A percentile compares a stretch with the other conserved stretches of the same genome.
These are phyloP conservation scores for Flaveria robusta DNA, from an alignment of 129 eudicot genomes.

Conservation along the genomic window DNA sequence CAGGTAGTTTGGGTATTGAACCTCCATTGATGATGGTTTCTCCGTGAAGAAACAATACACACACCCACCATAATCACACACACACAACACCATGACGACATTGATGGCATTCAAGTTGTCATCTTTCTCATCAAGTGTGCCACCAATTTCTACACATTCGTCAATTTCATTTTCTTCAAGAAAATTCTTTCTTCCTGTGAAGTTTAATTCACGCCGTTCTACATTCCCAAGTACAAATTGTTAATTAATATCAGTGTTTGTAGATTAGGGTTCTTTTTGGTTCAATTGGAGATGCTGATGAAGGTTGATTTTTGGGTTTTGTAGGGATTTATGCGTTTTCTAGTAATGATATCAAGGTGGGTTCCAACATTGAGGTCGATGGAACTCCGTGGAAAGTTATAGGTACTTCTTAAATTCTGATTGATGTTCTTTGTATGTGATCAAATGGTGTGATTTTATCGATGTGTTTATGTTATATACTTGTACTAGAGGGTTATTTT, in stretches of 20 bases:
- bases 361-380: slow-evolving; percentile 79
- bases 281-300: neutral
- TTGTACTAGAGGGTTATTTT: neutral
- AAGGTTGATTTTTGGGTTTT: neutral
- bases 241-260: slow-evolving; percentile 4
- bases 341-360: slow-evolving; percentile 85
- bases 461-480: slow-evolving; percentile 6
- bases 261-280: slow-evolving; percentile 14
- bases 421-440: neutral
- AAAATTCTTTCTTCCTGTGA: slow-evolving; percentile 27
- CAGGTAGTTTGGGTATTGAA: slow-evolving; percentile 3
- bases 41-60: slow-evolving; percentile 20
- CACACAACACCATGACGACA: slow-evolving; percentile 31
- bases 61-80: neutral
- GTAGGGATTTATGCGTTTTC: slow-evolving; percentile 64
- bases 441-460: neutral
- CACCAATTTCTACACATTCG: slow-evolving; percentile 23
- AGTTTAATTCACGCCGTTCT: slow-evolving; percentile 36
- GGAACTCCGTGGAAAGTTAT: slow-evolving; percentile 82
- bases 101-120: slow-evolving; percentile 33
- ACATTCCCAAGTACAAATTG: slow-evolving; percentile 53
- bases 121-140: slow-evolving; percentile 31
- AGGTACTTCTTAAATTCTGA: slow-evolving; percentile 36
- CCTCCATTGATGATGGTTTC: slow-evolving; percentile 29
- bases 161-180: slow-evolving; percentile 35